Conservation (phyloP, 208 protist species). For the Crithidia mellificae region DNA sequence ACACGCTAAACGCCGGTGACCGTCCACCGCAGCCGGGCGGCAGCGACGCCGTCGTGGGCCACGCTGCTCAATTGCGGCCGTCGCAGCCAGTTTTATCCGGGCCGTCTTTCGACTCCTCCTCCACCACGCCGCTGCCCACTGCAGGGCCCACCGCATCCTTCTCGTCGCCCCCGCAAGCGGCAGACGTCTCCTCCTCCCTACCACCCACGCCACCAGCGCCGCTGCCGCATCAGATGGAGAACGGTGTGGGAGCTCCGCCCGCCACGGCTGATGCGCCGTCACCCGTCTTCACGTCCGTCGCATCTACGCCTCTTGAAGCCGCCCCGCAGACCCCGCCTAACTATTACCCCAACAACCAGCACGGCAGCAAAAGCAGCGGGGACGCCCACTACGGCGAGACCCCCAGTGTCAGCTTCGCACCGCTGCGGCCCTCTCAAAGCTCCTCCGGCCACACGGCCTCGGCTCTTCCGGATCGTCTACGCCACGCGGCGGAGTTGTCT, state of each 20-base stretch:
- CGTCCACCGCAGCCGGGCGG: too few species aligned
- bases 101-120: too few species aligned
- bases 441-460: background rate
- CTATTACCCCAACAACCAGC: background rate
- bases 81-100: too few species aligned
- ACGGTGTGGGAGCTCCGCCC: background rate
- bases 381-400: background rate
- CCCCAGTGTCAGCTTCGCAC: constrained; percentile 8
- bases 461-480: too few species aligned
- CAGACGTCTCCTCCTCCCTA: too few species aligned
- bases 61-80: too few species aligned
- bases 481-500: too few species aligned
- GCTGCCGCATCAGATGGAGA: background rate
- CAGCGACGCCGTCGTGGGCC: background rate
- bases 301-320: background rate
- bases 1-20: background rate
- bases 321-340: too few species aligned
- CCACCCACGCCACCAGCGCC: background rate
- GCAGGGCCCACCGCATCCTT: too few species aligned
- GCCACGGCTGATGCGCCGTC: background rate
- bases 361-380: too few species aligned
- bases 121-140: too few species aligned
- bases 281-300: constrained; percentile 21
- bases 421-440: background rate
- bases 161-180: background rate